These are phyloP conservation scores for Cytospora piceae DNA, from an alignment of 2,329 filamentous ascomycete species.

Conservation along the genomic window DNA sequence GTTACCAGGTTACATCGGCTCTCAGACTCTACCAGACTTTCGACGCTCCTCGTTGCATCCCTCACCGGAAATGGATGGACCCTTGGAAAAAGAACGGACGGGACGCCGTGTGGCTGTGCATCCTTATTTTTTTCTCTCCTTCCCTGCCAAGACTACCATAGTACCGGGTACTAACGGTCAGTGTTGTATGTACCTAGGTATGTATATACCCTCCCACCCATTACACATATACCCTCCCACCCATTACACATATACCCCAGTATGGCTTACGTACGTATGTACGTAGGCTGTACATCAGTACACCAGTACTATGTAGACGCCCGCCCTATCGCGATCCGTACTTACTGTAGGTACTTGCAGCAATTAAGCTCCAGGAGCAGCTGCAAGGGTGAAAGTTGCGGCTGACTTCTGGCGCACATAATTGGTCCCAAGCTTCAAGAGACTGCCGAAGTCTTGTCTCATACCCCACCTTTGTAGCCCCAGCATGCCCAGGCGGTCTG, in stretches of 20 bases:
- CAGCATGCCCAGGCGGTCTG: background rate
- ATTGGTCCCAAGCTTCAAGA: conserved; percentile 10
- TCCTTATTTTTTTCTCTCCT: background rate
- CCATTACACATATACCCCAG: background rate
- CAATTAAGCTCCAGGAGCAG: background rate
- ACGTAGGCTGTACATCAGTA: background rate
- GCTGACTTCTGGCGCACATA: background rate
- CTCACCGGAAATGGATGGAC: conserved; percentile 1
- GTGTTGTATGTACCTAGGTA: background rate
- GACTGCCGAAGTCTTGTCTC: conserved; percentile 20
- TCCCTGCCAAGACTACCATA: background rate
- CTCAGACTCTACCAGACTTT: background rate
- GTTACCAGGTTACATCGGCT: conserved; percentile 22
- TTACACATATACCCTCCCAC: background rate
- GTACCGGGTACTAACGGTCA: conserved; percentile 1
- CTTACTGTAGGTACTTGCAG: background rate
- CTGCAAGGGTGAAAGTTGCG: background rate
- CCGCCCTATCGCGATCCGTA: background rate
- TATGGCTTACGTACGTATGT: background rate
- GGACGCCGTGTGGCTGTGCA: conserved; percentile 26
- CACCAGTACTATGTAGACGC: background rate
- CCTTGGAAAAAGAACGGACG: conserved; percentile 12
- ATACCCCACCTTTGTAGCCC: background rate
- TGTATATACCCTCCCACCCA: background rate
- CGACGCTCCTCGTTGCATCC: conserved; percentile 10